Conservation (phyloP, 306 rosid genomes). For the Echinosophora koreensis region DNA sequence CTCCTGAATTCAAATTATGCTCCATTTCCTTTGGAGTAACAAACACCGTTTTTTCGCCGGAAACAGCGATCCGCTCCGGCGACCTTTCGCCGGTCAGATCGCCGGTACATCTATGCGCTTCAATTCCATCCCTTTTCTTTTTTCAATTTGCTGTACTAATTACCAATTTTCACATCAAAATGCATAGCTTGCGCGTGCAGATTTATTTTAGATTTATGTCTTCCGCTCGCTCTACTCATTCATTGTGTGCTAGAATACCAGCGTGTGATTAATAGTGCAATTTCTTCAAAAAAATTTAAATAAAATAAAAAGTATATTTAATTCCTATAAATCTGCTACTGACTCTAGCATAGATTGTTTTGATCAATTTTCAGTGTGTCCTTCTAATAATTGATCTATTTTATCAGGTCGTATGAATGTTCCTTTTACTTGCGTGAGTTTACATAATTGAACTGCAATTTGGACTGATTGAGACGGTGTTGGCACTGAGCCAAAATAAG, state of each 20-base stretch:
- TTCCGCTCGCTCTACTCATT: background rate
- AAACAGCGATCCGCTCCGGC: conserved; percentile 29
- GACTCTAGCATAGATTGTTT: conserved; percentile 13
- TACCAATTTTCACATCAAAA: conserved; percentile 26
- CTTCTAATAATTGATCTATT: conserved; percentile 27
- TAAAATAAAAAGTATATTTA: background rate
- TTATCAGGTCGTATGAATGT: conserved; percentile 49
- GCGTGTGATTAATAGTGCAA: background rate
- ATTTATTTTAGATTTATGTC: background rate
- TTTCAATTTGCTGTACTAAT: background rate
- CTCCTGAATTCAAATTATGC: background rate
- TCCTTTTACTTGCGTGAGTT: conserved; percentile 33
- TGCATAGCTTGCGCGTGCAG: background rate
- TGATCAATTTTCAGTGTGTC: background rate
- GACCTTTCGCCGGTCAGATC: conserved; percentile 27
- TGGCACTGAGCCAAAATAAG: conserved; percentile 46
- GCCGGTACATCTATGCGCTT: background rate
- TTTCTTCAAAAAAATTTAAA: background rate
- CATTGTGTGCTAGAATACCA: background rate
- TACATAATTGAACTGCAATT: conserved; percentile 41
- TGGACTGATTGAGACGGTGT: conserved; percentile 52
- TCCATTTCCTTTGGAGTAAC: background rate
- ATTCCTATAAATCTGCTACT: conserved; percentile 28
- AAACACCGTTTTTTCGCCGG: background rate
- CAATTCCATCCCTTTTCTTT: background rate